A percentile compares a stretch with the other conserved stretches of the same genome.
Evolutionary conservation across 1,284 basidiomycete genomes (phyloP).

Genomic region (Ceratobasidium sp.): DNA sequence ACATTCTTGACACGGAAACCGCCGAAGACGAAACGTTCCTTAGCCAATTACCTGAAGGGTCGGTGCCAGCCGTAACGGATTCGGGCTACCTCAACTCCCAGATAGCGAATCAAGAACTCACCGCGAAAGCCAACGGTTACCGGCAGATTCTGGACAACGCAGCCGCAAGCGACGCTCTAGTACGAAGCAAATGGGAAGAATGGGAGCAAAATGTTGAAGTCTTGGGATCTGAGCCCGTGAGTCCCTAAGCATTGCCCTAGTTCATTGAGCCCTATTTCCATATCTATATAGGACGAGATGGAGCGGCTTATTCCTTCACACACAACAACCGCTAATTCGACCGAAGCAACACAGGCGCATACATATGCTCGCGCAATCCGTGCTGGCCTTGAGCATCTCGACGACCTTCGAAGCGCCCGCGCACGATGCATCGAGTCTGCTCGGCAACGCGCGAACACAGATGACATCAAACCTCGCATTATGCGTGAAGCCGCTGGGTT

Average conservation of each 20-base stretch:
- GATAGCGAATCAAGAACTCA: slow-evolving; percentile 77
- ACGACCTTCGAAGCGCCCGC: slow-evolving; percentile 71
- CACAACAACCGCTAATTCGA: slow-evolving; percentile 47
- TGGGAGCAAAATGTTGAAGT: slow-evolving; percentile 79
- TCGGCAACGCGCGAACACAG: slow-evolving; percentile 66
- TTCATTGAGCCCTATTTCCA: background rate
- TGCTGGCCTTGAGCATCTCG: slow-evolving; percentile 78
- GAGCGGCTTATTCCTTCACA: slow-evolving; percentile 21
- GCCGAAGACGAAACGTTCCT: slow-evolving; percentile 77
- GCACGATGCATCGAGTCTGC: slow-evolving; percentile 71
- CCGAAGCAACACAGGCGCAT: slow-evolving; percentile 57
- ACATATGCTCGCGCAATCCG: slow-evolving; percentile 76
- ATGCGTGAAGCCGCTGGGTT: slow-evolving; percentile 69
- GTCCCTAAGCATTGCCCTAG: slow-evolving; percentile 26
- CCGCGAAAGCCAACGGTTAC: slow-evolving; percentile 74
- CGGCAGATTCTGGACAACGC: slow-evolving; percentile 76
- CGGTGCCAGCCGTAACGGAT: slow-evolving; percentile 57
- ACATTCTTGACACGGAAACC: slow-evolving; percentile 87
- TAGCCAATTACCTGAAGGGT: slow-evolving; percentile 57
- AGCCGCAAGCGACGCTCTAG: slow-evolving; percentile 72
- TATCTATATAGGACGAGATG: slow-evolving; percentile 17
- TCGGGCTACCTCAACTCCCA: slow-evolving; percentile 61
- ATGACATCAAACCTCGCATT: slow-evolving; percentile 79
- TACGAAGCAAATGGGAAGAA: slow-evolving; percentile 83
- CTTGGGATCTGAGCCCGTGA: slow-evolving; percentile 75